A percentile compares a stretch with the other conserved stretches of the same genome.
phyloP scores from a whole-genome alignment of 192 early-diverging fungal species.

The Umbelopsis ramanniana region DNA sequence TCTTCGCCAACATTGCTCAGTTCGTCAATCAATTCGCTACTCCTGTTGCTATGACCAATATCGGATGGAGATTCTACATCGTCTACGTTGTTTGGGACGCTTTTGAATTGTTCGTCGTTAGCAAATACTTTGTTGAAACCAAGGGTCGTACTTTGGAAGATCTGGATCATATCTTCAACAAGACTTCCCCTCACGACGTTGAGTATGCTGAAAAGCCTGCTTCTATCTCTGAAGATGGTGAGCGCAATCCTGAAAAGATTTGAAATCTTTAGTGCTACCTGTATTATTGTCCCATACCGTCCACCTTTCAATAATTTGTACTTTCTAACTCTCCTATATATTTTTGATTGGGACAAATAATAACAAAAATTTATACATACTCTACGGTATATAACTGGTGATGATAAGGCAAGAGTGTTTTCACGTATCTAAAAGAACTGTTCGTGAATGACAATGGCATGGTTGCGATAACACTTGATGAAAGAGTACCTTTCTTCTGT shows the following conservation, averaged over 20 bases:
- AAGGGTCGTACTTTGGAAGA: constrained; percentile 81
- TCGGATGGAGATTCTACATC: constrained; percentile 32
- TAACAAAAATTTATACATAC: too few relatives aligned
- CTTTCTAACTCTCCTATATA: too few relatives aligned
- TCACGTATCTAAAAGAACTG: too few relatives aligned
- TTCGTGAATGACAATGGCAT: too few relatives aligned
- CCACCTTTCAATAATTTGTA: too few relatives aligned
- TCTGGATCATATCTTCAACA: constrained; percentile 74
- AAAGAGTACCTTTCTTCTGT: too few relatives aligned
- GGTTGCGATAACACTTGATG: too few relatives aligned
- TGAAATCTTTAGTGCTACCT: neutral
- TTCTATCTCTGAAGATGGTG: neutral
- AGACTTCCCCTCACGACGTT: constrained; percentile 8
- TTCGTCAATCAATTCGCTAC: constrained; percentile 32
- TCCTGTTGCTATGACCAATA: constrained; percentile 28
- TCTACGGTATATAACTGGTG: too few relatives aligned
- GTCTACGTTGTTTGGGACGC: constrained; percentile 30
- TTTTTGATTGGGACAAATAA: too few relatives aligned
- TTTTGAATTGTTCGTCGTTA: constrained; percentile 28
- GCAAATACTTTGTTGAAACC: constrained; percentile 60
- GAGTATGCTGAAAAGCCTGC: neutral
- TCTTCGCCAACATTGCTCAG: constrained; percentile 45
- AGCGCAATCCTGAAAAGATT: neutral
- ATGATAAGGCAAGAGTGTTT: too few relatives aligned
- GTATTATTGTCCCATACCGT: neutral